Evolutionary conservation across 495 filamentous ascomycete genomes (phyloP).

Genomic region (Annulohypoxylon bovei): DNA sequence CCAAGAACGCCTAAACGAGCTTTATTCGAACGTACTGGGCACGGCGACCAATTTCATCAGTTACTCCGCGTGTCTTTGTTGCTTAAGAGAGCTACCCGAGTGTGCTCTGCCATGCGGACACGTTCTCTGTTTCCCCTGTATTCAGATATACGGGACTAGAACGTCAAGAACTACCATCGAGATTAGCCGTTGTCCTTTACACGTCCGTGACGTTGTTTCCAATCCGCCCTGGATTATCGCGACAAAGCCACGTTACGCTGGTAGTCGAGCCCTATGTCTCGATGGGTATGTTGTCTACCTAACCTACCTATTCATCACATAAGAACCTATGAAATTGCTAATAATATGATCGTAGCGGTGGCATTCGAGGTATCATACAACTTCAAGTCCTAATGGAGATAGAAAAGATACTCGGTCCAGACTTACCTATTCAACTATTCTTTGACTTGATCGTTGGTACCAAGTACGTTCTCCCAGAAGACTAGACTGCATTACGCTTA

Average conservation of each 20-base stretch:
- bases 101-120: slow-evolving; percentile 67
- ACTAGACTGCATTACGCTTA: background rate
- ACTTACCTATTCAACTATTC: slow-evolving; percentile 54
- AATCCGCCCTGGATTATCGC: slow-evolving; percentile 51
- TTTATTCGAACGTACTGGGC: slow-evolving; percentile 43
- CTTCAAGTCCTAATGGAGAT: slow-evolving; percentile 57
- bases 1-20: slow-evolving; percentile 42
- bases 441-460: slow-evolving; percentile 66
- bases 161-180: slow-evolving; percentile 45
- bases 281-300: slow-evolving; percentile 57
- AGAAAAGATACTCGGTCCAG: slow-evolving; percentile 51
- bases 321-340: background rate
- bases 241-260: slow-evolving; percentile 58
- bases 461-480: slow-evolving; percentile 49
- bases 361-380: slow-evolving; percentile 60
- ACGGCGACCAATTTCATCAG: slow-evolving; percentile 43
- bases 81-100: slow-evolving; percentile 61
- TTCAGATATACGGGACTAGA: slow-evolving; percentile 44
- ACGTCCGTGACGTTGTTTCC: slow-evolving; percentile 41
- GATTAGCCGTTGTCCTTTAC: slow-evolving; percentile 50
- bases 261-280: slow-evolving; percentile 63
- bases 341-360: slow-evolving; percentile 48
- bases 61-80: slow-evolving; percentile 62
- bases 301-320: background rate
- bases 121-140: slow-evolving; percentile 63